Evolutionary conservation across 768 basidiomycete genomes (phyloP), one percentile per base, ranked within the genome.

Genomic region (Podaxis sp.): DNA sequence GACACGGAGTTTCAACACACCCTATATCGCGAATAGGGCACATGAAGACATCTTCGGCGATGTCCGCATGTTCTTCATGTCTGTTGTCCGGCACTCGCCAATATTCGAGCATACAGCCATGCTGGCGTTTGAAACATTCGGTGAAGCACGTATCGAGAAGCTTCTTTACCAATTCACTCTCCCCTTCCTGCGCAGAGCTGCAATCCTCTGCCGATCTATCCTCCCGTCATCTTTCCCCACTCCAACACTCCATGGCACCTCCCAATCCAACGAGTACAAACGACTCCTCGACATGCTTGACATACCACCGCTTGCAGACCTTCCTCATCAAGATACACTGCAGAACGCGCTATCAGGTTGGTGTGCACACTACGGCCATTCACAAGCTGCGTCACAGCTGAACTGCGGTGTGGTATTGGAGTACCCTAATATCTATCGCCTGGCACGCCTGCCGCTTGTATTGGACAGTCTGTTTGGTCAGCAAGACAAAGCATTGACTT

Each of bases 41-140:
- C 87, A 94, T 64, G 82, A 87, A 64, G 83, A 86, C 44, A 76
- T 95, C 22, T 96, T 98, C 70, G 91, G 91, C 6, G 89, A 92
- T 65, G 83, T 95, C 17, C 85, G 90, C 15, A 90, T 93, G 84
- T 94, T 95, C 73, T 93, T 93, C 78, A 91, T 92, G 83, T 94
- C 91, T 1, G 90, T 94, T 52, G 91, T 93, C 24, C 88, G 93
- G 2, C 93, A 95, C 70, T 95, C 92, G 0, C 91, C 91, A 0
- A 84, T 91, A 37, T 91, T 95, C 66, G 92, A 95, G 65, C 92
- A 92, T 67, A 91, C 88, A 0, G 89, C 92, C 3, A 91, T 88
- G 30, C 76, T 91, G 50, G 88, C 88, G 1, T 88, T 96, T 58
- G 87, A 89, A 48, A 84, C 87, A 2, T 89, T 94, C 65, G 91